Percentiles rank a stretch among this genome's conserved stretches.
Evolutionary conservation across 2,329 filamentous ascomycete species (phyloP).

Genomic region (Calonectria leucothoes): DNA sequence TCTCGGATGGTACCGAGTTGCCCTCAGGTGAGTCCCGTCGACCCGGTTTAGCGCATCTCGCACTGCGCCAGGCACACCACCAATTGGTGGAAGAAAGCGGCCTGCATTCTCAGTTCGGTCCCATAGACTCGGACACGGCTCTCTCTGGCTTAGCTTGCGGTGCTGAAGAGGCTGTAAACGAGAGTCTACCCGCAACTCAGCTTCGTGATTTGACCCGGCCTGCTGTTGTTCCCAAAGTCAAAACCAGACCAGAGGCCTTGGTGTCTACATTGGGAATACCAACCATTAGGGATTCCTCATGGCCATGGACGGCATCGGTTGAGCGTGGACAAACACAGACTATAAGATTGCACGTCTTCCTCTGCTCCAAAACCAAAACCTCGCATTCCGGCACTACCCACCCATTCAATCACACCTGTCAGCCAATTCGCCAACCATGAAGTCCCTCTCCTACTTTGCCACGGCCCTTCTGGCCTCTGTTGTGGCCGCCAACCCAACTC

Average conservation of each 20-base stretch:
- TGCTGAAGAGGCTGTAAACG: not conserved
- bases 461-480: conserved; percentile 45
- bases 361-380: too few relatives aligned
- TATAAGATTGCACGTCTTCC: not conserved
- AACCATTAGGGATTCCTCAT: not conserved
- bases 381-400: not conserved
- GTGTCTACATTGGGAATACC: not conserved
- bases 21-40: not conserved
- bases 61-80: not conserved
- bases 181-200: not conserved
- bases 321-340: not conserved
- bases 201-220: not conserved
- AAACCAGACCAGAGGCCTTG: not conserved
- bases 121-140: not conserved
- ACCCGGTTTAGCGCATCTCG: not conserved
- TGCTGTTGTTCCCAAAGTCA: not conserved
- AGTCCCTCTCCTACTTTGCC: conserved; percentile 33
- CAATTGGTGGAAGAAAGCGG: conserved; percentile 4
- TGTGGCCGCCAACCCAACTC: conserved; percentile 44
- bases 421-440: conserved; percentile 23
- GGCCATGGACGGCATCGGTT: not conserved
- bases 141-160: not conserved
- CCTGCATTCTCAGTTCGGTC: not conserved
- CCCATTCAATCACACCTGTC: not conserved
- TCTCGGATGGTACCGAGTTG: not conserved